Conservation (phyloP, 805 yeast genomes). For the Zygotorulaspora sp. region DNA sequence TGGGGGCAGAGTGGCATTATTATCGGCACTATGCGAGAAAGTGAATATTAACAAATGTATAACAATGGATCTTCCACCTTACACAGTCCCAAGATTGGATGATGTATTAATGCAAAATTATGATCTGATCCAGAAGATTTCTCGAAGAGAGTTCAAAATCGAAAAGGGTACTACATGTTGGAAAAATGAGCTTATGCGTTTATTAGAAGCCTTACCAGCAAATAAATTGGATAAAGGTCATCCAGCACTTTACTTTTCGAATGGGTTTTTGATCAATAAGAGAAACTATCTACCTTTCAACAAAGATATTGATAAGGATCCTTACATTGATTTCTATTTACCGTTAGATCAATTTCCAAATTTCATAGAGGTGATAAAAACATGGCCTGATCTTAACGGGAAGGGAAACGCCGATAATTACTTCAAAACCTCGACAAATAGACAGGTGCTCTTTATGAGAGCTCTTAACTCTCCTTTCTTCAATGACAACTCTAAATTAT, state of each 20-base stretch:
- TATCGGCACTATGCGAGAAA: slow-evolving; percentile 35
- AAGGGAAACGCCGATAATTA: slow-evolving; percentile 7
- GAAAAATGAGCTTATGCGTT: slow-evolving; percentile 19
- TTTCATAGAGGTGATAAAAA: slow-evolving; percentile 21
- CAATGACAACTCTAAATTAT: slow-evolving; percentile 26
- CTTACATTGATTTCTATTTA: slow-evolving; percentile 17
- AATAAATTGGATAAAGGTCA: slow-evolving; percentile 16
- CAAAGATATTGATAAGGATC: slow-evolving; percentile 11
- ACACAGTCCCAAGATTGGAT: slow-evolving; percentile 22
- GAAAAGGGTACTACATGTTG: slow-evolving; percentile 22
- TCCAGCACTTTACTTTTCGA: slow-evolving; percentile 27
- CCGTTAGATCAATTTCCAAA: slow-evolving; percentile 29
- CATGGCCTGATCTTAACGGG: slow-evolving; percentile 22
- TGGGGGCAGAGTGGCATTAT: slow-evolving; percentile 58
- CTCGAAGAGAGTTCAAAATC: slow-evolving; percentile 19
- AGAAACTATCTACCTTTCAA: slow-evolving; percentile 13
- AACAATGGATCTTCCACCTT: slow-evolving; percentile 39
- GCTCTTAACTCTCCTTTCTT: slow-evolving; percentile 44
- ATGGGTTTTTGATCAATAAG: slow-evolving; percentile 27
- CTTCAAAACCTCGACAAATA: slow-evolving; percentile 12
- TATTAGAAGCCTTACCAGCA: slow-evolving; percentile 19
- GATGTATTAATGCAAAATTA: slow-evolving; percentile 21
- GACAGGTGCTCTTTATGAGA: slow-evolving; percentile 42
- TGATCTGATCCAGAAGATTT: slow-evolving; percentile 21
- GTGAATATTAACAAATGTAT: slow-evolving; percentile 38